Conservation (phyloP, 495 filamentous ascomycete genomes). For the Thozetella sp. region DNA sequence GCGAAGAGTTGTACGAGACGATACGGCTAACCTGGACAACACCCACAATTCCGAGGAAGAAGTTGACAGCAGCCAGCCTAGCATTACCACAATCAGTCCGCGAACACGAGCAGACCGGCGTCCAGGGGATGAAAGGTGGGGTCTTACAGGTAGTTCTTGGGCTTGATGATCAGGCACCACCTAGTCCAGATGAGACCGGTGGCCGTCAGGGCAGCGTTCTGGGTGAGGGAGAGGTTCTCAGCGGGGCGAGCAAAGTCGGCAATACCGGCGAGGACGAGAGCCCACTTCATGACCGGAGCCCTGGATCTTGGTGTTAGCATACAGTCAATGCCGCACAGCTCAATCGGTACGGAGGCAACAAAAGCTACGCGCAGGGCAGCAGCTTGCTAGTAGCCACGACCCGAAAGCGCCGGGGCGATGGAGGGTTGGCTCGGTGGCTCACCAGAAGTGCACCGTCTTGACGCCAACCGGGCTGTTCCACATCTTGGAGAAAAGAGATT, state of each 20-base stretch:
- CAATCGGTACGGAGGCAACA: background rate
- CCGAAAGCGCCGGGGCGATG: background rate
- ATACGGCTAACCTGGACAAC: conserved; percentile 81
- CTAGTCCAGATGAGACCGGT: conserved; percentile 98
- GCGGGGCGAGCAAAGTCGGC: conserved; percentile 92
- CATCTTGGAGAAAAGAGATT: conserved; percentile 68
- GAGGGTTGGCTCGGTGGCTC: too few relatives aligned
- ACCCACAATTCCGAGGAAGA: conserved; percentile 92
- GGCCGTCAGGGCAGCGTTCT: conserved; percentile 82
- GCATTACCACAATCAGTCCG: background rate
- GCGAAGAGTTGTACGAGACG: conserved; percentile 59
- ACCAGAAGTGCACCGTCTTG: conserved; percentile 99
- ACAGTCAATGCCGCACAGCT: background rate
- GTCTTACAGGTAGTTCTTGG: conserved; percentile 82
- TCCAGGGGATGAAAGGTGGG: background rate
- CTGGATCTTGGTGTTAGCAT: conserved; percentile 38
- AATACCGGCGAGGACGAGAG: conserved; percentile 86
- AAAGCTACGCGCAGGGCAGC: too few relatives aligned
- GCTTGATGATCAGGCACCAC: conserved; percentile 97
- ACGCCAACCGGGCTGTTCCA: conserved; percentile 87
- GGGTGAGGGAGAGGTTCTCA: conserved; percentile 85
- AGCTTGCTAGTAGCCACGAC: conserved; percentile 29
- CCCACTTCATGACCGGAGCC: conserved; percentile 99
- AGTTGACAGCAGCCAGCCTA: conserved; percentile 94
- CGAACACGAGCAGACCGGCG: conserved; percentile 8